Evolutionary conservation across 768 basidiomycete genomes (phyloP).

Genomic region (Cyclocybe cylindracea): DNA sequence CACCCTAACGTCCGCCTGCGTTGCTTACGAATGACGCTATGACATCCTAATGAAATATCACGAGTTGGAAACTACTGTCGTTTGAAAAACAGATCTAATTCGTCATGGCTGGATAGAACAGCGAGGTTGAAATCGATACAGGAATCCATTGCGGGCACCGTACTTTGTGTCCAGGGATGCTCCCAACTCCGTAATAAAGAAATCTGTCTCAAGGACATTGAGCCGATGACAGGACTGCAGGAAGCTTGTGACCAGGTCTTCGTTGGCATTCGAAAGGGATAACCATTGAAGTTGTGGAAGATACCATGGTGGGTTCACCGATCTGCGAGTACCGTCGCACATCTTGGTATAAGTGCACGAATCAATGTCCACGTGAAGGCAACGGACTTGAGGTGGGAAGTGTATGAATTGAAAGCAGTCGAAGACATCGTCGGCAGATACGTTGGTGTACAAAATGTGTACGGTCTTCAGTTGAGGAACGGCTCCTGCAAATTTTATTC

Average conservation of each 20-base stretch:
- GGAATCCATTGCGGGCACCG: too few relatives aligned
- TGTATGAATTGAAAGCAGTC: constrained; percentile 17
- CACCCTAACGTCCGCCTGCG: too few relatives aligned
- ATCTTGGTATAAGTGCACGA: too few relatives aligned
- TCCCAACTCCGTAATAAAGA: background rate
- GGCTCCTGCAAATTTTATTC: constrained; percentile 12
- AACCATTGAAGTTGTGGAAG: constrained; percentile 7
- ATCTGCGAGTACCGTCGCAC: background rate
- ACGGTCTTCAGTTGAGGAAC: constrained; percentile 22
- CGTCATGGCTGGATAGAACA: too few relatives aligned
- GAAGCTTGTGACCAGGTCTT: constrained; percentile 4
- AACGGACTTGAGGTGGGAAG: constrained; percentile 16
- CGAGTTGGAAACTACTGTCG: background rate
- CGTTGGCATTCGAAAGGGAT: constrained; percentile 6
- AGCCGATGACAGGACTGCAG: background rate
- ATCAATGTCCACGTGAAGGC: too few relatives aligned
- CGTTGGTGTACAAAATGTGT: constrained; percentile 17
- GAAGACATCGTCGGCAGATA: constrained; percentile 21
- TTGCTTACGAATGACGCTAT: too few relatives aligned
- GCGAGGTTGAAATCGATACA: too few relatives aligned
- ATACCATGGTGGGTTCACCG: background rate
- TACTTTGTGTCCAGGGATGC: too few relatives aligned
- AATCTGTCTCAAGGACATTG: constrained; percentile 2
- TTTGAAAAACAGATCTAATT: too few relatives aligned
- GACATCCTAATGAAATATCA: too few relatives aligned